Percentiles rank a stretch among this genome's conserved stretches.
Conservation (phyloP, 768 basidiomycete species). For the Boletus eberwhitei region DNA sequence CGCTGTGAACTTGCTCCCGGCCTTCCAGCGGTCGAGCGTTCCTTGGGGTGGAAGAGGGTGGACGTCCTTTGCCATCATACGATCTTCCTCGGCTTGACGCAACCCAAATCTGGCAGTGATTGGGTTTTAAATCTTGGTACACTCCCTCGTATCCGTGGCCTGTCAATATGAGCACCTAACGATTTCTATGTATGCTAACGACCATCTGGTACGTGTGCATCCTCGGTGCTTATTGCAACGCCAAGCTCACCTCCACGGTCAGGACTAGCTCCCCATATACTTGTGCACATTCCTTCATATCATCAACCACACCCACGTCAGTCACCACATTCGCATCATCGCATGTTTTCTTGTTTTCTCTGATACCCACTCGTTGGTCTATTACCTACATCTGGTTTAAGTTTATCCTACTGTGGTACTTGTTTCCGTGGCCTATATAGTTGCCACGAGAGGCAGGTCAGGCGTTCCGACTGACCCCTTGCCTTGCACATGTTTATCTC, state of each 20-base stretch:
- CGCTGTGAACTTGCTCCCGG: slow-evolving; percentile 44
- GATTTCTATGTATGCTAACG: slow-evolving; percentile 11
- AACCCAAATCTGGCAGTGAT: slow-evolving; percentile 31
- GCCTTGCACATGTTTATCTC: not conserved
- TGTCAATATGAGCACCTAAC: slow-evolving; percentile 7
- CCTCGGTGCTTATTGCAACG: too few relatives aligned
- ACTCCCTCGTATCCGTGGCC: slow-evolving; percentile 1
- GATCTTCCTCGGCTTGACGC: slow-evolving; percentile 51
- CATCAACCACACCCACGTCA: slow-evolving; percentile 11
- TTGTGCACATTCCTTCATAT: slow-evolving; percentile 18
- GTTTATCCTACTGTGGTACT: slow-evolving; percentile 10
- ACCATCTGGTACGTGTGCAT: slow-evolving; percentile 17
- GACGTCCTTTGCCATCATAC: slow-evolving; percentile 52
- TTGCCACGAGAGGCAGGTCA: slow-evolving; percentile 10
- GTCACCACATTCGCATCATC: slow-evolving; percentile 10
- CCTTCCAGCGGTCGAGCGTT: slow-evolving; percentile 39
- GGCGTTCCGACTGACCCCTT: not conserved
- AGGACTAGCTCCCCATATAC: slow-evolving; percentile 25
- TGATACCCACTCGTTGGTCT: slow-evolving; percentile 9
- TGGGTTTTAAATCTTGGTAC: slow-evolving; percentile 36
- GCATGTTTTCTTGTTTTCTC: slow-evolving; percentile 8
- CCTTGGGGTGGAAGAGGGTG: slow-evolving; percentile 51
- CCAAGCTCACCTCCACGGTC: not conserved
- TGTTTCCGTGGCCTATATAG: not conserved
- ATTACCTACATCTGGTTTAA: slow-evolving; percentile 7